Evolutionary conservation across 2,329 filamentous ascomycete genomes (phyloP).

Genomic region (Penicillium psychrosexuale): DNA sequence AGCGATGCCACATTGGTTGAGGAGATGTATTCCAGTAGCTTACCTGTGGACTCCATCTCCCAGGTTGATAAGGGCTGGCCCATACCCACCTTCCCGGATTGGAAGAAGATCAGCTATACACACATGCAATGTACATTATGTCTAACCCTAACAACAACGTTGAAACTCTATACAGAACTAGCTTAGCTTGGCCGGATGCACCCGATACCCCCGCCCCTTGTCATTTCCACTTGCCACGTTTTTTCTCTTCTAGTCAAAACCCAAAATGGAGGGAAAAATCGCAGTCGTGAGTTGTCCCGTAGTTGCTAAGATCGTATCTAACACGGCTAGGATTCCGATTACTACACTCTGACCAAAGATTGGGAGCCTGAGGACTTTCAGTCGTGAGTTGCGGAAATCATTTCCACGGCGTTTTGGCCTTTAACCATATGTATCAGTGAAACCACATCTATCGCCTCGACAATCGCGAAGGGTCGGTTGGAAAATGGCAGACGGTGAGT

Average conservation of each 20-base stretch:
- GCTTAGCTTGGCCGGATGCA: not conserved
- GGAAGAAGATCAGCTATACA: not conserved
- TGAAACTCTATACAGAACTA: not conserved
- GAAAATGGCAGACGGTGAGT: constrained; percentile 19
- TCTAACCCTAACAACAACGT: not conserved
- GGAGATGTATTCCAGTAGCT: not conserved
- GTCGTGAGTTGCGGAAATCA: constrained; percentile 8
- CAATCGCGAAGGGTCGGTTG: constrained; percentile 12
- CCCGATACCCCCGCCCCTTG: not conserved
- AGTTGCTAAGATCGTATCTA: not conserved
- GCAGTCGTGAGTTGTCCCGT: not conserved
- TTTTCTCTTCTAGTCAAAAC: not conserved
- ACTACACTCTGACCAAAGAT: constrained; percentile 3
- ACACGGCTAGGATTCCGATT: constrained; percentile 7
- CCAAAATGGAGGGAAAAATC: not conserved
- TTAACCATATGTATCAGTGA: constrained; percentile 6
- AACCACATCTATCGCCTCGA: constrained; percentile 15
- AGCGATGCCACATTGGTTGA: not conserved
- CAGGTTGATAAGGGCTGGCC: not conserved
- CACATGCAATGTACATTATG: not conserved
- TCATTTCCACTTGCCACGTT: constrained; percentile 2
- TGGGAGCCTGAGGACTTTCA: constrained; percentile 11
- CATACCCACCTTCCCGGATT: not conserved
- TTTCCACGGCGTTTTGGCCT: not conserved
- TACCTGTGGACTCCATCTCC: not conserved